Percentiles rank a stretch among this genome's conserved stretches.
These are phyloP conservation scores for Fusarium oxysporum DNA, from an alignment of 2,329 filamentous ascomycete species.

Conservation along the genomic window DNA sequence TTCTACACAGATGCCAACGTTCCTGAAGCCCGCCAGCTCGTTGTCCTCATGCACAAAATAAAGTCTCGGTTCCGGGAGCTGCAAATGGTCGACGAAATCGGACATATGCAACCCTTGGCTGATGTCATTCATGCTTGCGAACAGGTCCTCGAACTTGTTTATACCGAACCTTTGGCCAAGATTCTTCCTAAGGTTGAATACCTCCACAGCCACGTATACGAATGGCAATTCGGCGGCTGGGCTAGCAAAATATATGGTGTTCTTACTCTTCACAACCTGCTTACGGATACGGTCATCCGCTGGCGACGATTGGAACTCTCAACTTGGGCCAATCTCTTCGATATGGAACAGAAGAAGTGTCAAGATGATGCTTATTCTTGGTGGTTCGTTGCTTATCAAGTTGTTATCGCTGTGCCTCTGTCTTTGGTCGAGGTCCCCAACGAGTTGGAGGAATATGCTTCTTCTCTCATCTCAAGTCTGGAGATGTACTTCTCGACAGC, in stretches of 20 bases:
- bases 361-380: constrained; percentile 84
- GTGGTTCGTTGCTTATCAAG: constrained; percentile 98
- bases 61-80: constrained; percentile 80
- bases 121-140: constrained; percentile 83
- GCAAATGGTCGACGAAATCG: constrained; percentile 72
- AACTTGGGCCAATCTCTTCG: constrained; percentile 90
- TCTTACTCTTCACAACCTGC: constrained; percentile 75
- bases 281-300: constrained; percentile 84
- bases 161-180: constrained; percentile 86
- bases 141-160: constrained; percentile 78
- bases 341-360: constrained; percentile 82
- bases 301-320: constrained; percentile 93
- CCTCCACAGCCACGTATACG: constrained; percentile 84
- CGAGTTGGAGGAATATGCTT: constrained; percentile 72
- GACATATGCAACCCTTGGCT: constrained; percentile 78
- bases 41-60: constrained; percentile 75
- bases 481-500: constrained; percentile 83
- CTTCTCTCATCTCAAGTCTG: constrained; percentile 78
- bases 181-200: constrained; percentile 89
- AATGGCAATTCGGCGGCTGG: constrained; percentile 91
- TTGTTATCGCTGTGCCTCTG: constrained; percentile 80
- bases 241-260: constrained; percentile 84
- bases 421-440: constrained; percentile 69
- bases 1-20: constrained; percentile 90
- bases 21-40: constrained; percentile 78